phyloP scores from a whole-genome alignment of 345 rosid genomes.

The Linum lewisii region DNA sequence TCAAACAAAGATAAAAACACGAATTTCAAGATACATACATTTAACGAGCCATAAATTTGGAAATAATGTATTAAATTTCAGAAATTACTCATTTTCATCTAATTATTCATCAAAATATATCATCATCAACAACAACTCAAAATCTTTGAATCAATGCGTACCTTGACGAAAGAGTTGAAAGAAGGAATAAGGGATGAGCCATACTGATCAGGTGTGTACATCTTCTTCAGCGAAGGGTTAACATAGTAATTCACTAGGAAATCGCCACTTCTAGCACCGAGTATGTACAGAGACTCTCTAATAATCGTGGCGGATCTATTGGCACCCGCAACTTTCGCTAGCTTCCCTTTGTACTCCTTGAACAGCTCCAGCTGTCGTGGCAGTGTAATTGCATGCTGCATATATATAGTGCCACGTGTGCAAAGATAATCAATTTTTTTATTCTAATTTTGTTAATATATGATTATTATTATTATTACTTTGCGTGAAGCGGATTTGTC shows the following conservation, averaged over 20 bases:
- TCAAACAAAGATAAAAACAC: no score
- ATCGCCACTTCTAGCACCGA: slow-evolving; percentile 84
- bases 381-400: slow-evolving; percentile 80
- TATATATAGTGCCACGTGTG: background rate
- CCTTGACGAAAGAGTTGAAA: slow-evolving; percentile 61
- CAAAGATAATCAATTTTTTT: background rate
- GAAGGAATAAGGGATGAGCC: slow-evolving; percentile 41
- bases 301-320: slow-evolving; percentile 45
- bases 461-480: slow-evolving; percentile 17
- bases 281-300: slow-evolving; percentile 44
- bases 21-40: no score
- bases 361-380: slow-evolving; percentile 59
- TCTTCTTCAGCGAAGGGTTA: slow-evolving; percentile 54
- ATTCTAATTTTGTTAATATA: background rate
- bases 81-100: no score
- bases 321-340: slow-evolving; percentile 55
- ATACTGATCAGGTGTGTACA: slow-evolving; percentile 55
- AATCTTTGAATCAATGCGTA: no score
- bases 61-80: no score
- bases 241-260: slow-evolving; percentile 76
- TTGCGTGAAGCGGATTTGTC: slow-evolving; percentile 54
- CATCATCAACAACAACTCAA: no score
- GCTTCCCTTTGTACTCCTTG: slow-evolving; percentile 69
- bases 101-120: no score
- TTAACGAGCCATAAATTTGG: no score